Conservation (phyloP, 129 eudicot species). For the Chrysanthemum lavandulifolium region DNA sequence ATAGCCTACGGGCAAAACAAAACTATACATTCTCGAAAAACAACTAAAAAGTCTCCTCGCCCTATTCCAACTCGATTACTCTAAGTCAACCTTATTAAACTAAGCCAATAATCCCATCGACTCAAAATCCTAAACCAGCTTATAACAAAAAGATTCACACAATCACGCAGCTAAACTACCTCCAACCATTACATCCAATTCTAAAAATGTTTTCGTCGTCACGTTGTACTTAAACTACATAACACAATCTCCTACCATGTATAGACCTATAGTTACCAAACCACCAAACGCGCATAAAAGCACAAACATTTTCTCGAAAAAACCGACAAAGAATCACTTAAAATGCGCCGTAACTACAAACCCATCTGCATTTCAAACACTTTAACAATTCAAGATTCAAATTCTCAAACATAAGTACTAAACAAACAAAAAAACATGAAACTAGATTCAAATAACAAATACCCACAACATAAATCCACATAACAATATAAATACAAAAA, state of each 20-base stretch:
- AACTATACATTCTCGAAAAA: too few relatives aligned
- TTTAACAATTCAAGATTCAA: background rate
- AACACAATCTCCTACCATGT: background rate
- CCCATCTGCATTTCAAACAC: background rate
- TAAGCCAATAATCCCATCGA: background rate
- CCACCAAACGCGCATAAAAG: background rate
- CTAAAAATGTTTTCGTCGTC: background rate
- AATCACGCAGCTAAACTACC: background rate
- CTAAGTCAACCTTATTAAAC: constrained; percentile 11
- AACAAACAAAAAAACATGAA: background rate
- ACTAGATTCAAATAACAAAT: constrained; percentile 14
- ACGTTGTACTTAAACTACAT: background rate
- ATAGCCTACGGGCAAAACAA: too few relatives aligned
- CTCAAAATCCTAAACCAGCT: background rate
- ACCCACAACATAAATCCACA: constrained; percentile 28
- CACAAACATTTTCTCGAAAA: too few relatives aligned
- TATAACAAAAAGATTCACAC: background rate
- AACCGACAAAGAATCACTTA: too few relatives aligned
- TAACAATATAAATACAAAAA: background rate
- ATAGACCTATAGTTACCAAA: background rate
- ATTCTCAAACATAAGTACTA: background rate
- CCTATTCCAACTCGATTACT: background rate
- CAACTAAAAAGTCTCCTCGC: too few relatives aligned
- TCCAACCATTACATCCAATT: background rate
- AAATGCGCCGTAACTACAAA: too few relatives aligned